phyloP scores from a whole-genome alignment of 805 yeast species.

The Metschnikowia proteae region DNA sequence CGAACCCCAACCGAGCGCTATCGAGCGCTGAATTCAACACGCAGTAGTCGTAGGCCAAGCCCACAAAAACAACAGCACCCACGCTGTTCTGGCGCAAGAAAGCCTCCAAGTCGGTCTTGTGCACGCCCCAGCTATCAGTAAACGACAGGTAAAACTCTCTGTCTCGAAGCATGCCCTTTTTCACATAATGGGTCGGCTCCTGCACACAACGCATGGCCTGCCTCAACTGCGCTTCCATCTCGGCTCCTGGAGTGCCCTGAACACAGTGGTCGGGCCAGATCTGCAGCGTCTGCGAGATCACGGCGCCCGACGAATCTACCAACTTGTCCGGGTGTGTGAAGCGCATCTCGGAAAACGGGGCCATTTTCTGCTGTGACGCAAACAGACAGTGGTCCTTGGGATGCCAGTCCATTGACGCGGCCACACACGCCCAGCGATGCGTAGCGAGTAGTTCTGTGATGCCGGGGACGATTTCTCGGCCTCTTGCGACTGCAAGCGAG shows the following conservation, averaged over 20 bases:
- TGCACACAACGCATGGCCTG: slow-evolving; percentile 32
- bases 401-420: slow-evolving; percentile 88
- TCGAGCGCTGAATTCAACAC: slow-evolving; percentile 77
- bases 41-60: slow-evolving; percentile 85
- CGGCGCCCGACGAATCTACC: slow-evolving; percentile 23
- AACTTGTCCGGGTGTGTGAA: slow-evolving; percentile 49
- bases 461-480: slow-evolving; percentile 52
- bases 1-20: slow-evolving; percentile 56
- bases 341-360: slow-evolving; percentile 49
- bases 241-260: slow-evolving; percentile 64
- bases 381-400: slow-evolving; percentile 76
- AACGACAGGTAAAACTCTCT: slow-evolving; percentile 89
- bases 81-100: slow-evolving; percentile 46
- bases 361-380: slow-evolving; percentile 58
- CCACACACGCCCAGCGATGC: slow-evolving; percentile 57
- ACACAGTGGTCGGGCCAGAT: slow-evolving; percentile 95
- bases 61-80: slow-evolving; percentile 66
- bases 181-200: slow-evolving; percentile 43
- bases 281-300: slow-evolving; percentile 35
- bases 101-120: slow-evolving; percentile 60
- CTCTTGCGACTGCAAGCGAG: slow-evolving; percentile 66
- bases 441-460: slow-evolving; percentile 44
- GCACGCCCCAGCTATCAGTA: slow-evolving; percentile 69
- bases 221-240: slow-evolving; percentile 50
- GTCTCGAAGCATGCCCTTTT: slow-evolving; percentile 68